Base-by-base conservation (phyloP, 805 yeast genomes). In the Saturnispora bothae region DNA sequence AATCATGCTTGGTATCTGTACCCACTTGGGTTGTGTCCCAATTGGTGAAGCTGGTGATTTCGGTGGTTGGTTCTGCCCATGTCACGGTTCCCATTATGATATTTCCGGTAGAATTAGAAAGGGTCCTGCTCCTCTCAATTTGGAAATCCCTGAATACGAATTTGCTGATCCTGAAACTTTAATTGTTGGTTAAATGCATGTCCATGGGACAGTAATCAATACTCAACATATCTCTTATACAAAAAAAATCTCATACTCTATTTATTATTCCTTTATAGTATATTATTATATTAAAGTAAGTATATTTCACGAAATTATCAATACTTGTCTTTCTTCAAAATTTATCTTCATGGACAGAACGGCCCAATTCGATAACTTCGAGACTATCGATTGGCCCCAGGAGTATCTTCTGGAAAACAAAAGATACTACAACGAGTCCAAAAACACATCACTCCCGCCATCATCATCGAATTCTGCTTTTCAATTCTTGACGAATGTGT, bases 11-110 rank as follows among this genome's bases (percentile, higher is more conserved):
- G 99, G 99, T 70, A 89, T 92, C 64, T 92, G 99, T 75, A 92
- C 99, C 51, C 99, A 92, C 66, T 79, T 92, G 73, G 99, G 99
- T 65, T 92, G 99, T 81, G 99, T 92, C 46, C 99, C 99, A 52
- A 92, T 92, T 59, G 99, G 99, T 63, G 97, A 92, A 71, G 80
- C 96, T 51, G 99, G 99, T 69, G 99, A 92, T 67, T 92, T 76
- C 56, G 97, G 96, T 64, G 99, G 99, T 64, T 92, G 99, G 99
- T 92, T 92, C 89, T 92, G 98, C 69, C 98, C 99, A 50, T 92
- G 98, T 73, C 99, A 94, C 75, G 99, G 98, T 76, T 89, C 97
- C 61, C 98, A 94, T 68, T 92, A 92, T 69, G 98, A 92, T 70
- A 94, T 94, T 69, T 88, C 96, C 48, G 99, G 99, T 66, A 89